Evolutionary conservation across 352 stramenopile genomes (phyloP).

Genomic region (Phytophthora quininea): DNA sequence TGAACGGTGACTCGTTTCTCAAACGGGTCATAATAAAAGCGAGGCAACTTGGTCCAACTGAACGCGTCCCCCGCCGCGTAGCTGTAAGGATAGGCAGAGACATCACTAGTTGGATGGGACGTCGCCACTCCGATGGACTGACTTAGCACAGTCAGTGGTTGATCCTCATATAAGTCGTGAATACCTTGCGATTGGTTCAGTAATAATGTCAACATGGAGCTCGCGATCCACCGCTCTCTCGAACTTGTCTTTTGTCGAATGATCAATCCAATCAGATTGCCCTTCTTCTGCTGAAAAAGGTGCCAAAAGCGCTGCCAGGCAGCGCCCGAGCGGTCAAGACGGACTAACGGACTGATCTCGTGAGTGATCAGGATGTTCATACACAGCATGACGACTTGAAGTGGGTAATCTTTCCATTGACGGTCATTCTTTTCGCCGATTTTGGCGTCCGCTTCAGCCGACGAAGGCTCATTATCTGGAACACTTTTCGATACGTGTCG

Average conservation of each 20-base stretch:
- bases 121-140: slow-evolving; percentile 16
- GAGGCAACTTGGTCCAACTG: slow-evolving; percentile 63
- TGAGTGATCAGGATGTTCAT: slow-evolving; percentile 64
- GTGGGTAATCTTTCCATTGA: slow-evolving; percentile 48
- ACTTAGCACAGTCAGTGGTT: slow-evolving; percentile 20
- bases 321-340: slow-evolving; percentile 39
- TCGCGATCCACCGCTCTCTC: slow-evolving; percentile 47
- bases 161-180: slow-evolving; percentile 56
- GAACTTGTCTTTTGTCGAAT: slow-evolving; percentile 26
- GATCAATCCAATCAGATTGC: slow-evolving; percentile 53
- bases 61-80: slow-evolving; percentile 59
- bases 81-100: slow-evolving; percentile 42
- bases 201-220: slow-evolving; percentile 53
- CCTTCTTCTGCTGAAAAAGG: slow-evolving; percentile 52
- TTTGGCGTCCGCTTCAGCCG: slow-evolving; percentile 7
- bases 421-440: neutral
- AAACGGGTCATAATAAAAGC: slow-evolving; percentile 67
- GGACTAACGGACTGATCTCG: slow-evolving; percentile 49
- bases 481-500: neutral
- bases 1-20: slow-evolving; percentile 62
- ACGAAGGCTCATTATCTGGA: neutral
- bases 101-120: slow-evolving; percentile 30
- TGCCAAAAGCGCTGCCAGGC: slow-evolving; percentile 60
- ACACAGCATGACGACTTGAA: slow-evolving; percentile 65
- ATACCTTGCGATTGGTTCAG: slow-evolving; percentile 54